phyloP scores from a whole-genome alignment of 2,329 filamentous ascomycete genomes.

The Diplodia scrobiculata region DNA sequence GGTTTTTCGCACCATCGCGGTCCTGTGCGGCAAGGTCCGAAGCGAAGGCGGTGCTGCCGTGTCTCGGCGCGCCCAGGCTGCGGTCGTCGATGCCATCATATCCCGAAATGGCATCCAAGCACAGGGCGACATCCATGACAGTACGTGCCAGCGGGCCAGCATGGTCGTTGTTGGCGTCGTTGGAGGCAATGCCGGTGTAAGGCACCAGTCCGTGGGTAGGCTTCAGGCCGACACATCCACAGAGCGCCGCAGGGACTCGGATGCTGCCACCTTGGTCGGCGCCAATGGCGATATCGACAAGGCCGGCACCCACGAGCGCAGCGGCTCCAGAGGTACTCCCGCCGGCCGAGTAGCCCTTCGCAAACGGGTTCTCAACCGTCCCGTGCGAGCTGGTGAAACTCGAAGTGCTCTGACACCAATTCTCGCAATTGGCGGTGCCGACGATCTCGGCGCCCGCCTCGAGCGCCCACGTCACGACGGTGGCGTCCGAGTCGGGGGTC shows the following conservation, averaged over 20 bases:
- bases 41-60: constrained; percentile 36
- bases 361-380: constrained; percentile 49
- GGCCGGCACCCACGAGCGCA: constrained; percentile 48
- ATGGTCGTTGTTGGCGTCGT: constrained; percentile 48
- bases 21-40: constrained; percentile 29
- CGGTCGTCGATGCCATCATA: constrained; percentile 40
- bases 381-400: constrained; percentile 52
- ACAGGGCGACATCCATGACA: constrained; percentile 36
- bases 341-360: constrained; percentile 51
- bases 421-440: constrained; percentile 58
- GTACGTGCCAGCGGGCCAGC: constrained; percentile 41
- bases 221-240: constrained; percentile 47
- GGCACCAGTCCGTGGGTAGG: constrained; percentile 55
- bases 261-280: constrained; percentile 48
- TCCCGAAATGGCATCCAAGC: constrained; percentile 39
- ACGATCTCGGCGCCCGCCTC: constrained; percentile 56
- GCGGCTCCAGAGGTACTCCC: constrained; percentile 52
- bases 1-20: constrained; percentile 18
- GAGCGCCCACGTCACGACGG: constrained; percentile 55
- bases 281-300: constrained; percentile 45
- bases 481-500: constrained; percentile 58
- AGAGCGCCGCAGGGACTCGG: constrained; percentile 43
- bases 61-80: constrained; percentile 36
- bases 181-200: constrained; percentile 52
- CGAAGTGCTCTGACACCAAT: constrained; percentile 55